Evolutionary conservation across 345 rosid species (phyloP), one percentile per base, ranked within the genome.

Genomic region (Eucalyptus cladocalyx): DNA sequence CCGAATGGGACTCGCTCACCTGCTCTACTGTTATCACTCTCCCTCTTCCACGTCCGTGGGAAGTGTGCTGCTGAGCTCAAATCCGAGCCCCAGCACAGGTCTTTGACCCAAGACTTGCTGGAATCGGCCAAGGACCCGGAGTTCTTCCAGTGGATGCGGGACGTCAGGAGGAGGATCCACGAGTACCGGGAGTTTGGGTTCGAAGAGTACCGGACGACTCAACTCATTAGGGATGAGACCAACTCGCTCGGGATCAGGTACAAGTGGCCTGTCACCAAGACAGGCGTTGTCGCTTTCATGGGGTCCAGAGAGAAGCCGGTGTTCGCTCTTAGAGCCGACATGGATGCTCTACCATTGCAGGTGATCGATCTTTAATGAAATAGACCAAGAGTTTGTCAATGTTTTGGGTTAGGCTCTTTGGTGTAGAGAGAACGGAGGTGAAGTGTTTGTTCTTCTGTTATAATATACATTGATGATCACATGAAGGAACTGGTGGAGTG

Each of bases 291-390:
- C 11, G 96, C 93, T 65, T 93, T 93, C 86, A 91, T 95, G 86
- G 96, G 96, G 42, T 91, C 95, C 42, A 93, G 94, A 24, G 88
- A 89, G 2, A 88, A 92, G 88, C 97, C 95, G 28, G 94, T 94
- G 34, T 94, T 96, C 19, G 93, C 92, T 87, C 95, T 95, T 72
- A 92, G 95, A 89, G 96, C 95, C 69, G 95, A 95, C 91, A 96
- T 95, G 97, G 98, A 96, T 88, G 96, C 96, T 87, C 98, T 95
- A 87, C 97, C 96, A 4, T 67, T 94, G 53, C 96, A 96, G 95
- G 98, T 96, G 24, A 72, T 86, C 87, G 24, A 26, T 30, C 48
- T 32, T 42, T n/a, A 12, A 15, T 60, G 32, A 11, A 28, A 60
- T 60, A 37, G 7, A 49, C 18, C 6, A 49, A 49, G 51, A 49